Evolutionary conservation across 1,139 yeast genomes (phyloP).

Genomic region (Taphrina wiesneri): DNA sequence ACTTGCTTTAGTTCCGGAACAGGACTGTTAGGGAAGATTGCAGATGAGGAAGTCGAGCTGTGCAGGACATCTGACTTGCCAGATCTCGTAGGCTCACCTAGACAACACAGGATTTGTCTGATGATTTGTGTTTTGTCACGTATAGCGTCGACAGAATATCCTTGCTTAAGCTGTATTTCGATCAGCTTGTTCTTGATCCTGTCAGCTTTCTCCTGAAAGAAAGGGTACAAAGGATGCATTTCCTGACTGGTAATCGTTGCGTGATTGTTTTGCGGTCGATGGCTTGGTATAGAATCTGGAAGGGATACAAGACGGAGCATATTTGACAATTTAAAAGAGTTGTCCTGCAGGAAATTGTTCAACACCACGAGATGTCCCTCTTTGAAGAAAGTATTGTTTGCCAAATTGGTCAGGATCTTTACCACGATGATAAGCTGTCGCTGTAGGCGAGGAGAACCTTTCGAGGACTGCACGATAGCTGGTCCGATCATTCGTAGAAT

Average conservation of each 20-base stretch:
- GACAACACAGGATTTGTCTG: neutral
- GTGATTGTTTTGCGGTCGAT: no score
- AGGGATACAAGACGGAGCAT: neutral
- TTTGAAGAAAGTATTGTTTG: constrained; percentile 26
- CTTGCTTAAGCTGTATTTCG: constrained; percentile 2
- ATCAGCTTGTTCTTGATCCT: constrained; percentile 10
- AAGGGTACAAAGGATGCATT: neutral
- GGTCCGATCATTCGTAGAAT: constrained; percentile 22
- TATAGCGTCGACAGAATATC: neutral
- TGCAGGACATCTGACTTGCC: neutral
- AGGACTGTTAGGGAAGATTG: neutral
- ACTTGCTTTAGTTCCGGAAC: neutral
- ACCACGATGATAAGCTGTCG: constrained; percentile 21
- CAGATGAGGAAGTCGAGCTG: neutral
- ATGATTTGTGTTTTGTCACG: neutral
- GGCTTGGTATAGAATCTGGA: neutral
- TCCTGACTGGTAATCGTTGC: no score
- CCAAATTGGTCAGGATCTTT: constrained; percentile 23
- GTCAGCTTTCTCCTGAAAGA: neutral
- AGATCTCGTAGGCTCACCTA: neutral
- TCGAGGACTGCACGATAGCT: constrained; percentile 6
- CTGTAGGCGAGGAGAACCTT: neutral
- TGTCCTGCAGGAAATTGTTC: constrained; percentile 7
- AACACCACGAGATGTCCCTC: constrained; percentile 11
- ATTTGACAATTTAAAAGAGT: neutral